Evolutionary conservation across 2,329 filamentous ascomycete genomes (phyloP).

Genomic region (Teratosphaeria viscida): DNA sequence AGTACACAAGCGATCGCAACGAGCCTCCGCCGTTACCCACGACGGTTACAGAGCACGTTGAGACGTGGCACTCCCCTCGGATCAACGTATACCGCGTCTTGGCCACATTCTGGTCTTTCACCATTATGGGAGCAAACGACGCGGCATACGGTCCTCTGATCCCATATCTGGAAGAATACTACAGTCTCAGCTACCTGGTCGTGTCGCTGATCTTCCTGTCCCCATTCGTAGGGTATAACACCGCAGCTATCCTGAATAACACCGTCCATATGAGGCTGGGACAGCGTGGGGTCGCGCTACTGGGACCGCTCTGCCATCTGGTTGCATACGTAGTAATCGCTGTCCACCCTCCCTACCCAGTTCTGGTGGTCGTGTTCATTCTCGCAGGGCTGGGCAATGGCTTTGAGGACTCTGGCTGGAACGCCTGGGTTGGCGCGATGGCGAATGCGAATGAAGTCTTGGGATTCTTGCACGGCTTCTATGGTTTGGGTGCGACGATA

Average conservation of each 20-base stretch:
- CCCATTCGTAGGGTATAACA: slow-evolving; percentile 54
- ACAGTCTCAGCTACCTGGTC: slow-evolving; percentile 50
- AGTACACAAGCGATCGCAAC: slow-evolving; percentile 13
- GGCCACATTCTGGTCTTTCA: slow-evolving; percentile 50
- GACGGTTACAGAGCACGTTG: slow-evolving; percentile 31
- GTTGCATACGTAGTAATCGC: slow-evolving; percentile 55
- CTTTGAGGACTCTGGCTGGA: slow-evolving; percentile 52
- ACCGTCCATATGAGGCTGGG: slow-evolving; percentile 54
- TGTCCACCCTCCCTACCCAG: slow-evolving; percentile 59
- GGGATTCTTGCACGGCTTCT: slow-evolving; percentile 61
- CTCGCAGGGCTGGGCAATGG: slow-evolving; percentile 64
- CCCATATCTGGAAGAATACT: slow-evolving; percentile 51
- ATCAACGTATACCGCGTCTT: slow-evolving; percentile 50
- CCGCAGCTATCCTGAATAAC: slow-evolving; percentile 55
- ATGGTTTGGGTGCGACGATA: slow-evolving; percentile 61
- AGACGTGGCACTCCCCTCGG: slow-evolving; percentile 54
- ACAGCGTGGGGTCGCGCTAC: slow-evolving; percentile 59
- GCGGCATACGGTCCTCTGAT: slow-evolving; percentile 43
- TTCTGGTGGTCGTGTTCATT: slow-evolving; percentile 53
- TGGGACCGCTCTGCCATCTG: slow-evolving; percentile 54
- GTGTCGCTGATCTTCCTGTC: slow-evolving; percentile 59
- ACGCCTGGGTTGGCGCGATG: slow-evolving; percentile 61
- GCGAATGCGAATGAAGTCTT: slow-evolving; percentile 62
- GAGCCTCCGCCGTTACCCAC: slow-evolving; percentile 38
- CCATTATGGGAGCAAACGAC: slow-evolving; percentile 60